Base-by-base conservation (phyloP, 257 asterid genomes). In the Anisodus acutangulus region DNA sequence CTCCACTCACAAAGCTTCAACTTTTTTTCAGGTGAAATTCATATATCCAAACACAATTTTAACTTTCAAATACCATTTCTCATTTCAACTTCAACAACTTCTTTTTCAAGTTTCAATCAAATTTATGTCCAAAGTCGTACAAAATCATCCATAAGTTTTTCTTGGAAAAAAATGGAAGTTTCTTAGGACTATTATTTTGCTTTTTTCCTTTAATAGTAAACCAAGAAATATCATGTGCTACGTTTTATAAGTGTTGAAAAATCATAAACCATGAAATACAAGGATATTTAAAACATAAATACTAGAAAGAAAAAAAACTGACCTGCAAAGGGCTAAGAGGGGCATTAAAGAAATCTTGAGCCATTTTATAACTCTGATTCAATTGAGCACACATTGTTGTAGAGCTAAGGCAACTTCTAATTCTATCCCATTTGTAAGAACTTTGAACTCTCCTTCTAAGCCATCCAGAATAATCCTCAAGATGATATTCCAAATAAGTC, bases 311-410 rank as follows among this genome's bases (percentile, higher is more conserved):
- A 45, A 22, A 64, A 51, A 9, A 5, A 35, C 39, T n/a, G 86
- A 95, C 99, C 97, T 95, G 98, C 86, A 95, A 66, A 1, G 99
- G 98, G 54, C 81, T 90, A 85, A 95, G 91, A 69, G 74, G 95
- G 6, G 98, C 98, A 87, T 92, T 88, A 88, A 95, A 95, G 90
- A 95, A 95, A 93, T 95, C 98, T 88, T 93, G 99, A 79, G 99
- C 97, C 95, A 90, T 91, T 2, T 90, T 82, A 51, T 93, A 95
- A 47, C 91, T 95, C 91, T 95, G 98, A 58, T 91, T 95, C 89
- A 95, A 67, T 89, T 92, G 93, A 19, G 89, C 90, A 63, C 99
- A 95, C 90, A 86, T 89, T 17, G 84, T 89, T 2, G 92, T 80
- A n/a, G 97, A 91, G 85, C 98, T 93, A 37, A 95, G 92, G 71